A percentile compares a stretch with the other conserved stretches of the same genome.
These are phyloP conservation scores for Solanum appendiculatum DNA, from an alignment of 257 asterid genomes.

Conservation along the genomic window DNA sequence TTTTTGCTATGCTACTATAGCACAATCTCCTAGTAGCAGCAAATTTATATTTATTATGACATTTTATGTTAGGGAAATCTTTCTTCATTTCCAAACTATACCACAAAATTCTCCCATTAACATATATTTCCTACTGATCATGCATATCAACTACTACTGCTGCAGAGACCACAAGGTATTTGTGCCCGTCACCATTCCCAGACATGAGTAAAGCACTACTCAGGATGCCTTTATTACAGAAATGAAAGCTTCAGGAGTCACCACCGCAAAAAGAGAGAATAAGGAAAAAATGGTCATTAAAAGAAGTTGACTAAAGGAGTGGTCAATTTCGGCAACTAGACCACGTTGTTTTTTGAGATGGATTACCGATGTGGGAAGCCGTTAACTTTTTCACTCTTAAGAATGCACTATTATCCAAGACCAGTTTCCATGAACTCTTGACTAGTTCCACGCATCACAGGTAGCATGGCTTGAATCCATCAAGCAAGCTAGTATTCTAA, in stretches of 20 bases:
- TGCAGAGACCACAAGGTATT: background rate
- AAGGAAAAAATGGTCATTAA: background rate
- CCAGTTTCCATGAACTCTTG: background rate
- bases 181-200: background rate
- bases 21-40: background rate
- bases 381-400: background rate
- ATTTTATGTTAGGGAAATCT: background rate
- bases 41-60: background rate
- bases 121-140: background rate
- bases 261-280: background rate
- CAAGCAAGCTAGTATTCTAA: background rate
- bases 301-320: background rate
- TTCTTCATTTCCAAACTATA: background rate
- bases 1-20: background rate
- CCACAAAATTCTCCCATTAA: background rate
- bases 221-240: background rate
- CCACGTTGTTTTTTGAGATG: background rate
- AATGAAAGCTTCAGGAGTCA: background rate
- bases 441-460: background rate
- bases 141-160: background rate
- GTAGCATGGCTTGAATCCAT: background rate
- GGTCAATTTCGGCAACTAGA: background rate
- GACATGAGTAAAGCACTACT: background rate
- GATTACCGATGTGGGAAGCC: background rate
- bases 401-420: background rate